phyloP scores from a whole-genome alignment of 192 early-diverging fungal species.

The Lunasporangiospora selenospora region DNA sequence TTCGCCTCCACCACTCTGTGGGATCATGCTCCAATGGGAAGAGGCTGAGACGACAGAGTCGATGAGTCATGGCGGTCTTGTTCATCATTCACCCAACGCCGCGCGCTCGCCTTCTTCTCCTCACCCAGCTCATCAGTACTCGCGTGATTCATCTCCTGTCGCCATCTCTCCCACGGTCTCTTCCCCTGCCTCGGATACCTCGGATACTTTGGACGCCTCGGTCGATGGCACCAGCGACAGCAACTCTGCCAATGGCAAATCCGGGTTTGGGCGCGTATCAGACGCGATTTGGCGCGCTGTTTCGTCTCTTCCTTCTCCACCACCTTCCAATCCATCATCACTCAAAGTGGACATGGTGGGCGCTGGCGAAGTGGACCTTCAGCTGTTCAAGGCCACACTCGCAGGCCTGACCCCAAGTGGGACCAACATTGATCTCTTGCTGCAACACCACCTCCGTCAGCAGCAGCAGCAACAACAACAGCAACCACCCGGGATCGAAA shows the following conservation, averaged over 20 bases:
- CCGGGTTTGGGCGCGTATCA: not conserved
- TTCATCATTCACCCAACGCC: conserved; percentile 25
- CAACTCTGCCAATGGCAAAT: conserved; percentile 1
- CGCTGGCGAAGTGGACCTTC: conserved; percentile 23
- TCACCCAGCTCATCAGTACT: not conserved
- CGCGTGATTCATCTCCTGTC: conserved; percentile 22
- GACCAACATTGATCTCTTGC: not conserved
- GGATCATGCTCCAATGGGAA: conserved; percentile 39
- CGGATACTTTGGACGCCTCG: too few relatives aligned
- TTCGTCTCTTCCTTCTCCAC: conserved; percentile 24
- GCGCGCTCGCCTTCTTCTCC: too few relatives aligned
- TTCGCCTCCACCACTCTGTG: not conserved
- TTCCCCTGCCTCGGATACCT: conserved; percentile 3
- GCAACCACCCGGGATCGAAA: too few relatives aligned
- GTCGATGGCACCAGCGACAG: not conserved
- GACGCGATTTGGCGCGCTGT: conserved; percentile 12
- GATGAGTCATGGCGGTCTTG: conserved; percentile 40
- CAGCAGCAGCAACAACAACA: too few relatives aligned
- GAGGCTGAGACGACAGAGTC: conserved; percentile 42
- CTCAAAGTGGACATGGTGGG: conserved; percentile 41
- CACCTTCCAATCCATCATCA: conserved; percentile 3
- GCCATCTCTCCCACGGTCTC: conserved; percentile 21
- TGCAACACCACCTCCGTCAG: not conserved
- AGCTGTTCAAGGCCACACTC: conserved; percentile 19
- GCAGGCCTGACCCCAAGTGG: conserved; percentile 23